Evolutionary conservation across 2,329 filamentous ascomycete genomes (phyloP), one percentile per base, ranked within the genome.

Genomic region (Ophiostoma sp.): DNA sequence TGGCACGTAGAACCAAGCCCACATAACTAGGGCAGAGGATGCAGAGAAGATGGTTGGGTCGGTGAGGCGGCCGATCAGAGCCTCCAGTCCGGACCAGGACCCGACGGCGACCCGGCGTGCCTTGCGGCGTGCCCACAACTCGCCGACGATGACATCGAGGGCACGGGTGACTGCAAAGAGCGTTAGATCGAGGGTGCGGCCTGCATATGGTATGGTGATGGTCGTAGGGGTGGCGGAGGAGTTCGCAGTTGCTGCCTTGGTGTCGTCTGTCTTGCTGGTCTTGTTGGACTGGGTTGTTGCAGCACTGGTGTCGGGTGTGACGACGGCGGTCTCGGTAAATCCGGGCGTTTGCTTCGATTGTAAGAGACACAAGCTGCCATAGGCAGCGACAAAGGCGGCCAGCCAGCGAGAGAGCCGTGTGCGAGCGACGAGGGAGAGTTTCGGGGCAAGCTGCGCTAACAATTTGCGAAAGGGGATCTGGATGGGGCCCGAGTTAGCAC

Each of bases 1-100:
- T 0, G 93, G 93, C 11, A 85, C 81, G 82, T 95, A 97, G 80
- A 97, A 91, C 92, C 93, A 97, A 22, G 93, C 88, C 91, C 93
- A 95, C 94, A 97, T 97, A 77, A 97, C 91, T 50, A 93, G 83
- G 28, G 90, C 91, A 52, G 88, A 90, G 25, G 92, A 94, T 45
- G 87, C 81, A 61, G 91, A 89, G 80, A 97, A 97, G 22, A 95
- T 82, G 6, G 87, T 82, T 3, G 92, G 88, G 78, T 95, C 92
- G n/a, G 89, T 84, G 50, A 89, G 80, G 11, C 76, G 80, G 31
- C 83, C 83, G 75, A 85, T 76, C 31, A 81, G 72, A 12, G 80
- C 78, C 75, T 89, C 86, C 15, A 84, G 70, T 76, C 80, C 81
- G 39, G 84, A 85, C 86, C 87, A 88, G 74, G 80, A 83, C 22